Evolutionary conservation across 2,329 filamentous ascomycete species (phyloP).

Genomic region (Akanthomyces dipterigenus): DNA sequence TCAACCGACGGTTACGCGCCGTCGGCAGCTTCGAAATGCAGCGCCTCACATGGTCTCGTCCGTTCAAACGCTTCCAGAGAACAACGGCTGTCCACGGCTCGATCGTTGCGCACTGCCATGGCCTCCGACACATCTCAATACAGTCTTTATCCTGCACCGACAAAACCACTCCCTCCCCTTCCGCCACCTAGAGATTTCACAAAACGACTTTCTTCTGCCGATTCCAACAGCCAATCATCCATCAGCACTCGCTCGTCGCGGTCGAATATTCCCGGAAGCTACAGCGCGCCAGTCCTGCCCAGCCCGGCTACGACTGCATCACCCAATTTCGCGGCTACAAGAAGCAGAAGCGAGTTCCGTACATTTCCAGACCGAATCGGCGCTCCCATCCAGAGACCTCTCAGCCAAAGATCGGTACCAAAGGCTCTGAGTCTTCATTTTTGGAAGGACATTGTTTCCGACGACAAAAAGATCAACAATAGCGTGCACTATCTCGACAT

Average conservation of each 20-base stretch:
- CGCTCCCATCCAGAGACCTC: background rate
- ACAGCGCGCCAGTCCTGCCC: background rate
- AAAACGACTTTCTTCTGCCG: background rate
- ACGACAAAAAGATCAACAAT: conserved; percentile 24
- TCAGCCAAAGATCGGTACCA: conserved; percentile 4
- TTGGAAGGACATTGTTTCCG: conserved; percentile 19
- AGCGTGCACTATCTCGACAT: conserved; percentile 30
- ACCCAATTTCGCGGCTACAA: background rate
- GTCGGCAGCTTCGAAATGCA: background rate
- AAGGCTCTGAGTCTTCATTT: conserved; percentile 9
- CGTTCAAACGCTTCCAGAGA: background rate
- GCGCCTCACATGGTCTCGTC: background rate
- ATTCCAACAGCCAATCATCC: conserved; percentile 9
- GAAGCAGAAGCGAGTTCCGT: background rate
- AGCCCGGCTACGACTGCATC: background rate
- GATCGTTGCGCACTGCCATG: background rate
- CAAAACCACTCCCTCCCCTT: conserved; percentile 9
- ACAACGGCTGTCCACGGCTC: background rate
- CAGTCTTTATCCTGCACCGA: conserved; percentile 9
- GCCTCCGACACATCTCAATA: conserved; percentile 5
- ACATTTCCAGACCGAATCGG: background rate
- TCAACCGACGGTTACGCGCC: background rate
- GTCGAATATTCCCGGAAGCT: background rate
- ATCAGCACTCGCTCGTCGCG: conserved; percentile 6
- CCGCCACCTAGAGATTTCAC: background rate